A percentile compares a stretch with the other conserved stretches of the same genome.
These are phyloP conservation scores for Rhodomyrtus tomentosa DNA, from an alignment of 345 rosid genomes.

Conservation along the genomic window DNA sequence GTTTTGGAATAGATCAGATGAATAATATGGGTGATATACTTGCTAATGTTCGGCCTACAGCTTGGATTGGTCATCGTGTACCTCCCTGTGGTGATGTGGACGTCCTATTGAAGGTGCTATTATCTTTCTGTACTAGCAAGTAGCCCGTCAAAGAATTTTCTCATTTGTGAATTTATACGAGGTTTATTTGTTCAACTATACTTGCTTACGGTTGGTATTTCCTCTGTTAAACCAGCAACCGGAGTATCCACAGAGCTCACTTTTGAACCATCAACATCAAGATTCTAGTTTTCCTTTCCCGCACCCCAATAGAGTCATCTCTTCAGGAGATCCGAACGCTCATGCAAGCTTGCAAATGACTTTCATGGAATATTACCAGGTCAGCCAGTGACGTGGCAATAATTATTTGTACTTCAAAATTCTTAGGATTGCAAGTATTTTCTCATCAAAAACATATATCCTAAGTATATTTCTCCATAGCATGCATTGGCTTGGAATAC, in stretches of 20 bases:
- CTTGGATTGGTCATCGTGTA: constrained; percentile 19
- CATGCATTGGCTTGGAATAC: not conserved
- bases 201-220: not conserved
- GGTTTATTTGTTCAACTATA: not conserved
- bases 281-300: constrained; percentile 17
- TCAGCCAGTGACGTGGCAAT: constrained; percentile 41
- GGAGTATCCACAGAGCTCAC: constrained; percentile 19
- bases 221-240: not conserved
- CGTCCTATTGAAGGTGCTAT: constrained; percentile 27
- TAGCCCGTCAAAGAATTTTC: not conserved
- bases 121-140: not conserved
- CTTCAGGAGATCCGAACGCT: constrained; percentile 19
- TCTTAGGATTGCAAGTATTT: not conserved
- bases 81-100: constrained; percentile 33
- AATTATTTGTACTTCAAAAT: not conserved
- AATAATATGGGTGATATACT: constrained; percentile 24
- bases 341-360: constrained; percentile 37
- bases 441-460: not conserved
- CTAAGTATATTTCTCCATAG: not conserved
- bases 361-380: not conserved
- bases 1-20: constrained; percentile 11
- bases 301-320: constrained; percentile 32
- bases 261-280: constrained; percentile 37
- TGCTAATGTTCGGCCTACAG: constrained; percentile 26
- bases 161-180: not conserved